Evolutionary conservation across 495 filamentous ascomycete species (phyloP).

Genomic region (Patellaria atrata): DNA sequence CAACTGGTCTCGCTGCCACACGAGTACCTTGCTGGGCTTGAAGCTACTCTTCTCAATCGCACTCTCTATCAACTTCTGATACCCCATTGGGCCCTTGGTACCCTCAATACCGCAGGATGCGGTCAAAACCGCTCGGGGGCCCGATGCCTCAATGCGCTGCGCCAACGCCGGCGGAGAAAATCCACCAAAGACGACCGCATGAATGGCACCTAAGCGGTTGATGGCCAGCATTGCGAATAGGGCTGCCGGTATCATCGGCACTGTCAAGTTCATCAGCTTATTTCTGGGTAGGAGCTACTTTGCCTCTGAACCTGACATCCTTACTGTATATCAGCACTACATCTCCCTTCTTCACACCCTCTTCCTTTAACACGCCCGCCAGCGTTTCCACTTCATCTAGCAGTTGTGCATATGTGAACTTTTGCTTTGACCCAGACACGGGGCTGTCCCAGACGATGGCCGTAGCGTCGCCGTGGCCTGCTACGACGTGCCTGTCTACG

Average conservation of each 20-base stretch:
- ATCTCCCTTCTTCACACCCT: constrained; percentile 75
- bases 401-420: constrained; percentile 57
- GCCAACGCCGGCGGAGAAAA: constrained; percentile 71
- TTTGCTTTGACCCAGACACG: constrained; percentile 59
- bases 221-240: constrained; percentile 73
- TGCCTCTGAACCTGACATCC: constrained; percentile 14
- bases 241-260: constrained; percentile 93
- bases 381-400: constrained; percentile 72
- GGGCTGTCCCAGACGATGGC: constrained; percentile 85
- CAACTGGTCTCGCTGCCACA: constrained; percentile 69
- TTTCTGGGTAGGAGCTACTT: background rate
- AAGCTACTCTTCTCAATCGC: constrained; percentile 23
- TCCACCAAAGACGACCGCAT: constrained; percentile 85
- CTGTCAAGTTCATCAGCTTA: constrained; percentile 28
- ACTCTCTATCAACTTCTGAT: constrained; percentile 49
- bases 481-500: constrained; percentile 64
- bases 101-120: constrained; percentile 90
- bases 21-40: constrained; percentile 38
- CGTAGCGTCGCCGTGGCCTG: constrained; percentile 50
- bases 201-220: constrained; percentile 70
- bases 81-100: constrained; percentile 55
- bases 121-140: constrained; percentile 63
- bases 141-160: constrained; percentile 74
- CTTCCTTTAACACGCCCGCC: constrained; percentile 68
- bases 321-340: constrained; percentile 87